Percentiles rank a stretch among this genome's conserved stretches.
These are phyloP conservation scores for Schizochytrium sp. DNA, from an alignment of 108 stramenopile species.

Conservation along the genomic window DNA sequence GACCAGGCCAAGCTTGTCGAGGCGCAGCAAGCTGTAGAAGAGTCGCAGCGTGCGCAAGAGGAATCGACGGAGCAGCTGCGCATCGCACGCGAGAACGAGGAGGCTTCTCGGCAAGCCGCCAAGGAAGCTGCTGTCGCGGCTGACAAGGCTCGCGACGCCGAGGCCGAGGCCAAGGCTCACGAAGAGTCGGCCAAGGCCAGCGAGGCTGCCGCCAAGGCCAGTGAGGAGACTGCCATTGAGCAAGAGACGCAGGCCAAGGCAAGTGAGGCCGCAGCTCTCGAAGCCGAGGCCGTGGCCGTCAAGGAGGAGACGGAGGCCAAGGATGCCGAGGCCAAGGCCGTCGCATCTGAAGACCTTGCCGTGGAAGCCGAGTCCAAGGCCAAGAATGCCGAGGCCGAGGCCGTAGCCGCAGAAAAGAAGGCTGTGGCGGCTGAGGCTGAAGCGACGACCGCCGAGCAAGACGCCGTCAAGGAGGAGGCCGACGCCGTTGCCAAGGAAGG, in stretches of 20 bases:
- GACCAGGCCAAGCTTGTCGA: background rate
- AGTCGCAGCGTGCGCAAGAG: conserved; percentile 2
- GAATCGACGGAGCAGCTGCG: background rate
- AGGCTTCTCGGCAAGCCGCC: background rate
- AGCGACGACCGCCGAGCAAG: background rate
- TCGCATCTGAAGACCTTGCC: background rate
- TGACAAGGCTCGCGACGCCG: background rate
- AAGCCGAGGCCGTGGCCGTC: background rate
- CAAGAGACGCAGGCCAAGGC: conserved; percentile 16
- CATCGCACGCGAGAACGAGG: background rate
- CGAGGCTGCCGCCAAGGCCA: background rate
- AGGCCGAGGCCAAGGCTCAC: background rate
- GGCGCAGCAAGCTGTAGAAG: background rate
- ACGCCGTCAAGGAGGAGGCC: background rate
- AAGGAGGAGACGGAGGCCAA: conserved; percentile 16
- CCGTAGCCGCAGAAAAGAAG: background rate
- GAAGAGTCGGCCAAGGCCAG: background rate
- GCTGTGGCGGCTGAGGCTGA: background rate
- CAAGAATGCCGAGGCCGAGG: background rate
- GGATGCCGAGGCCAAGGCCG: background rate
- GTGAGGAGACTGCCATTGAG: background rate
- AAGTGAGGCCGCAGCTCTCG: background rate
- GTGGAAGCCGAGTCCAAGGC: background rate
- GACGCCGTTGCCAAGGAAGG: background rate
- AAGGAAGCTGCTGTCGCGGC: background rate